Evolutionary conservation across 2,329 filamentous ascomycete species (phyloP), one percentile per base, ranked within the genome.

Genomic region (Botryotinia globosa): DNA sequence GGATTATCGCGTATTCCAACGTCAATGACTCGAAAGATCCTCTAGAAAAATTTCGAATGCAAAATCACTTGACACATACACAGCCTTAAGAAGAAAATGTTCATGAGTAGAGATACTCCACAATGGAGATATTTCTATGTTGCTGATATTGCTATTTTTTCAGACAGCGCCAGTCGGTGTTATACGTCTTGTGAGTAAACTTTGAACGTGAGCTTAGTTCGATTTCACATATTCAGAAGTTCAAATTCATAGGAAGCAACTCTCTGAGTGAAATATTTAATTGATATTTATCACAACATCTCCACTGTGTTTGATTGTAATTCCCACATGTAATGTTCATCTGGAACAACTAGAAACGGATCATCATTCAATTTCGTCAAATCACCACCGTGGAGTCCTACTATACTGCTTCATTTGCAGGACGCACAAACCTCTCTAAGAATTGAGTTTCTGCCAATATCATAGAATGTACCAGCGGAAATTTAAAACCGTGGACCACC

Each of bases 231-330:
- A 12, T 1, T 42, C 7, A 44, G 3, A 44, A 20, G 25, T 10
- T 63, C 42, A 9, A 62, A 63, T 7, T 16, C 8, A n/a, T 20
- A 42, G 18, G 22, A 48, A 25, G 0, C 45, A 48, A n/a, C 4
- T 22, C 2, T n/a, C 22, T 14, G 1, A 29, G 8, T 44, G n/a
- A 20, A 44, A 32, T 1, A 2, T 20, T 45, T 9, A 1, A 42
- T 64, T 32, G 16, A 44, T 22, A 1, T 20, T 18, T 7, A 8
- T 1, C 2, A 4, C 3, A 9, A 20, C 12, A 44, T 32, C 3
- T 12, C 16, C 22, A 18, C 9, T 0, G 8, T 2, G 2, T 25
- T 1, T 16, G 9, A n/a, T 4, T n/a, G 1, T 8, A 18, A 9
- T 29, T n/a, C 6, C 14, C 0, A 42, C 14, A 42, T 42, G 1